Conservation (phyloP, 192 early-diverging fungal species). For the Neocallimastix lanati region DNA sequence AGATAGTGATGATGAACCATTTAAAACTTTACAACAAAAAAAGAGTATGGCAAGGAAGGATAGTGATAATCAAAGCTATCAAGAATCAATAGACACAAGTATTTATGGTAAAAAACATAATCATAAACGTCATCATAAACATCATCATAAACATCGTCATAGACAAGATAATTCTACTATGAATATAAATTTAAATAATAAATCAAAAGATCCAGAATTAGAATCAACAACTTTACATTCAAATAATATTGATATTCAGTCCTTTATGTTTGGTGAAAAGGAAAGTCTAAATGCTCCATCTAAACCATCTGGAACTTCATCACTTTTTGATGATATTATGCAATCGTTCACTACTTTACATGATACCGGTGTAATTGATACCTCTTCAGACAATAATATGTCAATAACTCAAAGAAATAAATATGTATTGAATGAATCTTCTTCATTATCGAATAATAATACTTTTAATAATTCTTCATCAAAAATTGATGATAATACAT, state of each 20-base stretch:
- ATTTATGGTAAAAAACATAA: background rate
- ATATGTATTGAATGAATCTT: background rate
- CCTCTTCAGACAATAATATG: background rate
- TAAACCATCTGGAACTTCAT: background rate
- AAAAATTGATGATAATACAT: background rate
- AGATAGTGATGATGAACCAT: background rate
- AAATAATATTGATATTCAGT: background rate
- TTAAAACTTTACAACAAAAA: background rate
- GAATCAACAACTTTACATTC: background rate
- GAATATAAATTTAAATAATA: background rate
- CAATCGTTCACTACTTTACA: background rate
- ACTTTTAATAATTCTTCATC: background rate
- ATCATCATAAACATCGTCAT: background rate
- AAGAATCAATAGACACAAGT: background rate
- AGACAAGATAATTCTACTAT: background rate
- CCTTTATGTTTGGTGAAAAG: background rate
- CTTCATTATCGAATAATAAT: no score
- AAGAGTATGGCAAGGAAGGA: background rate
- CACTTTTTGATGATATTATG: background rate
- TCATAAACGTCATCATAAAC: background rate
- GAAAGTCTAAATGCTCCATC: background rate
- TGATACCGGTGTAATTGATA: background rate
- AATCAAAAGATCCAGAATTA: background rate
- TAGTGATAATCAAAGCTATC: background rate
- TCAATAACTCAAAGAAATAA: background rate